phyloP scores from a whole-genome alignment of 2,329 filamentous ascomycete genomes.

The Acrocalymma vagum region DNA sequence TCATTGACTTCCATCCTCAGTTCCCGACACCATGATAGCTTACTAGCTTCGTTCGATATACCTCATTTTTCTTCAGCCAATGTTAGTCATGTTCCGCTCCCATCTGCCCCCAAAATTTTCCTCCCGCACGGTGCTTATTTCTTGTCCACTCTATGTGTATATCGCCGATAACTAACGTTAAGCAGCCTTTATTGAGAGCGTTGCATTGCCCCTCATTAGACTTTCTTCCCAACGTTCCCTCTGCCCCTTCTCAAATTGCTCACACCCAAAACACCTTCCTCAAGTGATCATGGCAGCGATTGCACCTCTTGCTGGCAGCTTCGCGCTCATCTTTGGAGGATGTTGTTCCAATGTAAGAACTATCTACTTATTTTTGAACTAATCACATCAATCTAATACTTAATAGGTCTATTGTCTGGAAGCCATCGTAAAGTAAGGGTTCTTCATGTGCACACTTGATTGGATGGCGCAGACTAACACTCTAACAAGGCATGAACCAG shows the following conservation, averaged over 20 bases:
- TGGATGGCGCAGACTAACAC: too few species aligned
- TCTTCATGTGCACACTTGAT: too few species aligned
- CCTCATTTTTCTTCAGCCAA: too few species aligned
- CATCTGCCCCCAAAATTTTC: too few species aligned
- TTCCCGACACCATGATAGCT: slow-evolving; percentile 18
- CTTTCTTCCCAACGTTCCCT: neutral
- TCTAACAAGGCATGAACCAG: slow-evolving; percentile 74
- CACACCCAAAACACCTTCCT: neutral
- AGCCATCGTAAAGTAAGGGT: slow-evolving; percentile 86
- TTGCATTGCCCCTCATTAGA: too few species aligned
- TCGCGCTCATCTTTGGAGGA: slow-evolving; percentile 90
- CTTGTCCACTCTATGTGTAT: too few species aligned
- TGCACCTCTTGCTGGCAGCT: slow-evolving; percentile 63
- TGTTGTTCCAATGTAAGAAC: slow-evolving; percentile 86
- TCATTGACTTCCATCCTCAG: slow-evolving; percentile 2
- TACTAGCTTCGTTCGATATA: too few species aligned
- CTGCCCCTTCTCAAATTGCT: neutral
- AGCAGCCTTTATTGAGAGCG: too few species aligned
- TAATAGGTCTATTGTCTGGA: slow-evolving; percentile 91
- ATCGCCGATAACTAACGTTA: too few species aligned
- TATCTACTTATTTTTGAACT: neutral
- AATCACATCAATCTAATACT: slow-evolving; percentile 14
- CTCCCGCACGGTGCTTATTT: too few species aligned
- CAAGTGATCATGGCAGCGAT: slow-evolving; percentile 38
- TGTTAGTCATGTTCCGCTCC: too few species aligned